Conservation (phyloP, 768 basidiomycete species). For the Royoungia palumana region DNA sequence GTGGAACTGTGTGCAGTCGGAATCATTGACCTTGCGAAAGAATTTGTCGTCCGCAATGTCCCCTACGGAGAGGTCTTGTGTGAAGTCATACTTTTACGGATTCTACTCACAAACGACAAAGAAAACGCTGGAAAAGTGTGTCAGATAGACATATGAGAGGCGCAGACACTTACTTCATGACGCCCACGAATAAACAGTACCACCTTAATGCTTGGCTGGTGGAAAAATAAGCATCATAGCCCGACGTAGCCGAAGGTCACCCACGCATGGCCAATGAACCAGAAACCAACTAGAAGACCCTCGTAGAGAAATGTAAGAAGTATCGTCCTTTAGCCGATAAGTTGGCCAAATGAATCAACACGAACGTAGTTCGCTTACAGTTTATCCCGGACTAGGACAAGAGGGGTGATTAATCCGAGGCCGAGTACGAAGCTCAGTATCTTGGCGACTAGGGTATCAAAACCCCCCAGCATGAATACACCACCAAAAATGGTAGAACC, state of each 20-base stretch:
- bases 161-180: constrained; percentile 66
- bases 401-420: constrained; percentile 80
- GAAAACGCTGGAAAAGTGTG: constrained; percentile 50
- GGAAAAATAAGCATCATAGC: constrained; percentile 9
- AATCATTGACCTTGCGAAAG: constrained; percentile 92
- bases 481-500: constrained; percentile 82
- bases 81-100: not conserved
- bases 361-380: constrained; percentile 49
- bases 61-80: constrained; percentile 46
- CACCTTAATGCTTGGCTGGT: constrained; percentile 76
- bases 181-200: constrained; percentile 79
- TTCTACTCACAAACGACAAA: constrained; percentile 77
- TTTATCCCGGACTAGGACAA: constrained; percentile 86
- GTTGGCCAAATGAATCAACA: not conserved
- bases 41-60: constrained; percentile 93
- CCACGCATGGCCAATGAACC: constrained; percentile 92
- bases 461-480: constrained; percentile 78
- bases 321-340: constrained; percentile 63
- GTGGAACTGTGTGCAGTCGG: constrained; percentile 87
- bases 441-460: constrained; percentile 88
- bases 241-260: constrained; percentile 26
- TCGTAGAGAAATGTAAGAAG: constrained; percentile 79
- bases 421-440: constrained; percentile 89
- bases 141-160: constrained; percentile 12
- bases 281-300: constrained; percentile 84